Evolutionary conservation across 768 basidiomycete species (phyloP).

Genomic region (Kwoniella heveanensis): DNA sequence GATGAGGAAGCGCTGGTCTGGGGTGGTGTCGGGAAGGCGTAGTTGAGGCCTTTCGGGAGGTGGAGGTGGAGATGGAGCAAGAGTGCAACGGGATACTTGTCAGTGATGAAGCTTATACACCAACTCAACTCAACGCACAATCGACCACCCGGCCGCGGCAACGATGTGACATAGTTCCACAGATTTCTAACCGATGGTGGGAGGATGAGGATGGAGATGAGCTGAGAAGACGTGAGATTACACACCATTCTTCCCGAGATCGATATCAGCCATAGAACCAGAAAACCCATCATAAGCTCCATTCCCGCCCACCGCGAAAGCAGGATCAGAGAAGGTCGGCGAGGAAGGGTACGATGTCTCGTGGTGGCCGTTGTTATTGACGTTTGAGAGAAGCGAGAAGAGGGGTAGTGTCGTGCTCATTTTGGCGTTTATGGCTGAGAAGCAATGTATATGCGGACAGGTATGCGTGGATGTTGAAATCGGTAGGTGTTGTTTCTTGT

Average conservation of each 20-base stretch:
- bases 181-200: no score
- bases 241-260: background rate
- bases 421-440: background rate
- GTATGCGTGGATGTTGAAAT: no score
- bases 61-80: background rate
- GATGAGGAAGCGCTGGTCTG: constrained; percentile 20
- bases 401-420: constrained; percentile 35
- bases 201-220: no score
- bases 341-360: constrained; percentile 21
- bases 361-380: constrained; percentile 13
- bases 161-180: no score
- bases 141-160: no score
- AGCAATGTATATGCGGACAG: no score
- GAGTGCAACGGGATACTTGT: background rate
- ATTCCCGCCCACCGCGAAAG: constrained; percentile 9
- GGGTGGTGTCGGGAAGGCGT: constrained; percentile 28
- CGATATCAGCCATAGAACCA: constrained; percentile 9
- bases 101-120: no score
- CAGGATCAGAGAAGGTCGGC: constrained; percentile 21
- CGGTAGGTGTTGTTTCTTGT: no score
- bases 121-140: no score
- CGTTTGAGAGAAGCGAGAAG: constrained; percentile 23
- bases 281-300: constrained; percentile 9
- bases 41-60: constrained; percentile 19
- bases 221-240: background rate